Evolutionary conservation across 768 basidiomycete genomes (phyloP).

Genomic region (Phlegmacium glaucopus): DNA sequence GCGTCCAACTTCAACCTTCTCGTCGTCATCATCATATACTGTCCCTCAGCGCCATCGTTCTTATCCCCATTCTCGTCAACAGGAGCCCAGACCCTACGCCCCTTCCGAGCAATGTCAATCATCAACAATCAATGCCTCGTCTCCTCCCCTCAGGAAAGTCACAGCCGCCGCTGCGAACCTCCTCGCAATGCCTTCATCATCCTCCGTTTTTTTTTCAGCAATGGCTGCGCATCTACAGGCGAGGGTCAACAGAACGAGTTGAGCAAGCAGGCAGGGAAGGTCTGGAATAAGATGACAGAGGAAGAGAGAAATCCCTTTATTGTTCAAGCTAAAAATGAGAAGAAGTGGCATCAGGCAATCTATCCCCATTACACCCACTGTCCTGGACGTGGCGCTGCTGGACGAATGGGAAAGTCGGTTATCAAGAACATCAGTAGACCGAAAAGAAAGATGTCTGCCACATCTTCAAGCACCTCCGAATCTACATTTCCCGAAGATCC

Average conservation of each 20-base stretch:
- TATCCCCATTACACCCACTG: conserved; percentile 28
- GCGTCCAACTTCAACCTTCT: too few species aligned
- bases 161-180: conserved; percentile 10
- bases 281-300: conserved; percentile 22
- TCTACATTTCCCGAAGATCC: conserved; percentile 1
- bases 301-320: conserved; percentile 17
- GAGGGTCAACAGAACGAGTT: conserved; percentile 30
- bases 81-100: not conserved
- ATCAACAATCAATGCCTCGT: conserved; percentile 6
- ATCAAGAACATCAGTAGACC: not conserved
- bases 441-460: conserved; percentile 1
- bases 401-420: conserved; percentile 6
- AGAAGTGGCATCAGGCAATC: conserved; percentile 21
- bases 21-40: not conserved
- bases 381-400: conserved; percentile 8
- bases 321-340: conserved; percentile 21
- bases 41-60: too few species aligned
- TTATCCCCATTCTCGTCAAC: too few species aligned
- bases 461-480: conserved; percentile 1
- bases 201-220: conserved; percentile 29
- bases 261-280: conserved; percentile 28
- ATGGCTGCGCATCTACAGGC: conserved; percentile 1
- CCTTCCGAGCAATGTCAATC: not conserved
- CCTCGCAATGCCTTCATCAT: conserved; percentile 39
- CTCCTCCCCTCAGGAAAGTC: conserved; percentile 7